phyloP scores from a whole-genome alignment of 2,329 filamentous ascomycete species.

The Xylaria polymorpha region DNA sequence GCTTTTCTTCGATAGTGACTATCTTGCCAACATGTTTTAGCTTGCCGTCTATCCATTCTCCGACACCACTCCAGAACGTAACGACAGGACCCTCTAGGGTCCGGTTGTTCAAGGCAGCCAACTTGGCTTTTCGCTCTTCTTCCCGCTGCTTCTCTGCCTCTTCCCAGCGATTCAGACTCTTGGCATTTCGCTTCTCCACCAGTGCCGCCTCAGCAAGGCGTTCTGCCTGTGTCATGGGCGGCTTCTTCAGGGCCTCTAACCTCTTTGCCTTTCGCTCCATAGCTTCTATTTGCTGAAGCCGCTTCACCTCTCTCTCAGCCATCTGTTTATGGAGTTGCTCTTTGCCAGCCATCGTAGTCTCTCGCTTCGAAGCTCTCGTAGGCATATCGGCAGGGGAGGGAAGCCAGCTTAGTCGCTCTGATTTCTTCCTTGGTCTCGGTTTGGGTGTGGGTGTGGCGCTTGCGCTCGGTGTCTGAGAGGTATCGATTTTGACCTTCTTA shows the following conservation, averaged over 20 bases:
- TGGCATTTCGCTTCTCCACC: slow-evolving; percentile 87
- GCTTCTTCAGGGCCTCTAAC: slow-evolving; percentile 79
- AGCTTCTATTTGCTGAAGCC: slow-evolving; percentile 75
- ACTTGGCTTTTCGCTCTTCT: slow-evolving; percentile 82
- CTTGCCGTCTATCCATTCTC: slow-evolving; percentile 81
- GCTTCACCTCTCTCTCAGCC: slow-evolving; percentile 76
- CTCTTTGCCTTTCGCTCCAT: slow-evolving; percentile 77
- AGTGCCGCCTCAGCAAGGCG: slow-evolving; percentile 83
- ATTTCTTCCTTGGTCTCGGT: slow-evolving; percentile 69
- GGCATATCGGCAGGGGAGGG: slow-evolving; percentile 66
- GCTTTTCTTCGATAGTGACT: slow-evolving; percentile 71
- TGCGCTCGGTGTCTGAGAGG: slow-evolving; percentile 51
- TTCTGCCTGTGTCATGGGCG: slow-evolving; percentile 87
- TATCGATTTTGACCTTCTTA: slow-evolving; percentile 79
- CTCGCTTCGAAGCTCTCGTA: slow-evolving; percentile 67
- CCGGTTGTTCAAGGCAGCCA: slow-evolving; percentile 88
- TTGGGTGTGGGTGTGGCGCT: slow-evolving; percentile 54
- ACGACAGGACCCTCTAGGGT: slow-evolving; percentile 90
- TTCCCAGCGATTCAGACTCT: slow-evolving; percentile 93
- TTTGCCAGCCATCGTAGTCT: slow-evolving; percentile 69
- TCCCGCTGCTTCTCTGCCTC: slow-evolving; percentile 89
- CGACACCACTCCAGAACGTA: slow-evolving; percentile 92
- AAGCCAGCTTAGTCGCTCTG: slow-evolving; percentile 69
- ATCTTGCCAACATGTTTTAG: slow-evolving; percentile 76
- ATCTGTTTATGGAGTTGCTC: slow-evolving; percentile 76